A percentile compares a stretch with the other conserved stretches of the same genome.
Evolutionary conservation across 345 rosid genomes (phyloP).

Genomic region (Theobroma cacao): DNA sequence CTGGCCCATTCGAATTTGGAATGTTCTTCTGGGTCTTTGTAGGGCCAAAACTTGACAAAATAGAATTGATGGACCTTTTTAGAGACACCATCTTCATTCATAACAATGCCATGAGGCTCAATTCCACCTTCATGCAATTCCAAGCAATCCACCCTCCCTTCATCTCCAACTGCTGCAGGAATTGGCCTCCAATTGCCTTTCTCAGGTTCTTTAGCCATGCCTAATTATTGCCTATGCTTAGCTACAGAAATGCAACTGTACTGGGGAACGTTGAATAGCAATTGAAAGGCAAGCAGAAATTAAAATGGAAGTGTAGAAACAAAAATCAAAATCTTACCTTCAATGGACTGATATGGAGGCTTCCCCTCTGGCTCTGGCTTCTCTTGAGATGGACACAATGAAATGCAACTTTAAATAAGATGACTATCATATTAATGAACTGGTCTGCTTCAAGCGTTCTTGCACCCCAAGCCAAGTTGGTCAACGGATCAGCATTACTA

Average conservation of each 20-base stretch:
- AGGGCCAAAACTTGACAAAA: conserved; percentile 3
- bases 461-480: background rate
- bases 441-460: background rate
- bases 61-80: conserved; percentile 4
- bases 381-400: background rate
- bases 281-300: no score
- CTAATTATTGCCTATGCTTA: background rate
- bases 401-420: background rate
- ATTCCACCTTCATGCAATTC: no score
- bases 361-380: no score
- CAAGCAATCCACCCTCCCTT: no score
- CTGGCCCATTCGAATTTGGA: background rate
- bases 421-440: background rate
- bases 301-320: background rate
- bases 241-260: background rate
- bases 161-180: background rate
- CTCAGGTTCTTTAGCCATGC: background rate
- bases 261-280: no score
- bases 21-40: background rate
- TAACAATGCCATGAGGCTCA: no score
- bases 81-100: background rate
- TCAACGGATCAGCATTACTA: no score
- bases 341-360: background rate
- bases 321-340: background rate
- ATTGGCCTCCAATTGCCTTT: background rate